Evolutionary conservation across 2,329 filamentous ascomycete species (phyloP).

Genomic region (Teratosphaeria viscida): DNA sequence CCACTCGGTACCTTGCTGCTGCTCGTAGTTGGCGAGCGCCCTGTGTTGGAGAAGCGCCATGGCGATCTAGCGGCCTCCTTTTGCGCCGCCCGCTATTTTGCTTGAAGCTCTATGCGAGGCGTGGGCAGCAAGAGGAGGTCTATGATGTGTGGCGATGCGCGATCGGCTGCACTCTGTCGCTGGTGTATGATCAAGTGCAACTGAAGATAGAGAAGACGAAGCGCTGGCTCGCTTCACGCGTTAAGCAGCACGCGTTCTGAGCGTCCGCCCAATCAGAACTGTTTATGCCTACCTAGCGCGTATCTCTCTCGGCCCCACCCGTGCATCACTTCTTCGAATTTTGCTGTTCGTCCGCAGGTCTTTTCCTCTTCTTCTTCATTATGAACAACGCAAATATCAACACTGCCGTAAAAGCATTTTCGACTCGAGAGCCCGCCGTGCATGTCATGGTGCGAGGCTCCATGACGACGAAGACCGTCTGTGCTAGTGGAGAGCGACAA

Average conservation of each 20-base stretch:
- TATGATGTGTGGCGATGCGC: background rate
- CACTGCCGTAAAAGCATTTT: conserved; percentile 32
- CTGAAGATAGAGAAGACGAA: background rate
- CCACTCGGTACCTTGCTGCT: conserved; percentile 60
- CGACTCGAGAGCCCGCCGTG: conserved; percentile 27
- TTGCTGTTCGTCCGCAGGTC: background rate
- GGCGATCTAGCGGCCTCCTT: conserved; percentile 15
- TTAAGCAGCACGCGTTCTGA: background rate
- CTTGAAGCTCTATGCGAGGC: background rate
- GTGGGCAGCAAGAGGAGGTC: background rate
- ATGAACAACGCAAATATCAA: conserved; percentile 27
- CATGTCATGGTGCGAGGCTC: conserved; percentile 23
- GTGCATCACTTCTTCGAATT: background rate
- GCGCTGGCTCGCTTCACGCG: background rate
- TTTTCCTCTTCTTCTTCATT: background rate
- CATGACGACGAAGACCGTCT: conserved; percentile 32
- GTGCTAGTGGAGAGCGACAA: conserved; percentile 27
- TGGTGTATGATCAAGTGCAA: too few species aligned
- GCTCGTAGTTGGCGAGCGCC: conserved; percentile 73
- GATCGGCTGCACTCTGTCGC: background rate
- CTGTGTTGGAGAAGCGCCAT: conserved; percentile 83
- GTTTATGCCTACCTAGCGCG: background rate
- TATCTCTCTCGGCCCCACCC: background rate
- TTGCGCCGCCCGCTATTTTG: background rate
- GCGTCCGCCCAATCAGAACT: background rate